Conservation (phyloP, 73 alveolate genomes). For the Paramecium caudatum region DNA sequence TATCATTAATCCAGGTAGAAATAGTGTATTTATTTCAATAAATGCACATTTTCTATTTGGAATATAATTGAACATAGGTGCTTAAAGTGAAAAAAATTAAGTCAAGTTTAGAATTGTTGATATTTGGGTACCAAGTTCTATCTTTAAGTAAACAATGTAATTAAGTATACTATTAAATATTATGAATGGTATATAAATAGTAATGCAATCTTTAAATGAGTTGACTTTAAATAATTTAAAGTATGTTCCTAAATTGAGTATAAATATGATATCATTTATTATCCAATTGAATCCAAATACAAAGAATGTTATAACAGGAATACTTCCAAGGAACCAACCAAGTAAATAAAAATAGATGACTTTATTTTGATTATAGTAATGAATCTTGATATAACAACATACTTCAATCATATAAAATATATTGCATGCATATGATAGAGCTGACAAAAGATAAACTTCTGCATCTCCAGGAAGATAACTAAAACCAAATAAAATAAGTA, state of each 20-base stretch:
- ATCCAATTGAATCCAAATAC: constrained; percentile 9
- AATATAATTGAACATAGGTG: constrained; percentile 19
- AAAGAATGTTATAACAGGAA: constrained; percentile 38
- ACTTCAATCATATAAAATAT: constrained; percentile 3
- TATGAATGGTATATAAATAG: constrained; percentile 43
- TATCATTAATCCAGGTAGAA: constrained; percentile 68
- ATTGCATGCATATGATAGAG: not conserved
- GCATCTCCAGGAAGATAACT: not conserved
- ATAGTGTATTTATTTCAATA: constrained; percentile 31
- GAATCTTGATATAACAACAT: constrained; percentile 21
- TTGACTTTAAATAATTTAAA: constrained; percentile 53
- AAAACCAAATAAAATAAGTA: not conserved
- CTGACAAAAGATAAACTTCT: not conserved
- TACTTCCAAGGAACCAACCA: constrained; percentile 37
- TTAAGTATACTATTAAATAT: not conserved
- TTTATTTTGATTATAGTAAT: not conserved
- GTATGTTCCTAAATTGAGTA: constrained; percentile 52
- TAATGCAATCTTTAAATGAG: constrained; percentile 56
- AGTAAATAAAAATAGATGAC: not conserved
- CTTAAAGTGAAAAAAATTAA: constrained; percentile 7
- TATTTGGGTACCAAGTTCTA: not conserved
- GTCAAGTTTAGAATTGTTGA: not conserved
- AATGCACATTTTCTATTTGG: constrained; percentile 49
- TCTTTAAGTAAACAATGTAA: not conserved
- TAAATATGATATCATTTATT: constrained; percentile 32